Base-by-base conservation (phyloP, 2,329 filamentous ascomycete genomes). In the Colletotrichum sp. region DNA sequence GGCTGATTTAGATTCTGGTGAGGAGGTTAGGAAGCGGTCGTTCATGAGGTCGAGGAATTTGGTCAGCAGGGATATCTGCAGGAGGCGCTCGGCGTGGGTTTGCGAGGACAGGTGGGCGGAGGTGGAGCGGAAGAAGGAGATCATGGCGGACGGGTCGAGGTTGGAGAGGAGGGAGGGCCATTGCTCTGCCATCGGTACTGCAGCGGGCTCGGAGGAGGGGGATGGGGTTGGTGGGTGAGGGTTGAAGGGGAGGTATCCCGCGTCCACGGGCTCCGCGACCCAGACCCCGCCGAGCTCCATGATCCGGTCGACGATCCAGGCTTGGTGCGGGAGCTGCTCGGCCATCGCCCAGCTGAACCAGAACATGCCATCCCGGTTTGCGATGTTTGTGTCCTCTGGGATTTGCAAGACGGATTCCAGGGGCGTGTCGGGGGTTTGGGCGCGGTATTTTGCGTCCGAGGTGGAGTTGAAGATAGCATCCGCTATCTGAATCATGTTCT, bases 401-500 rank as follows among this genome's bases (percentile, higher is more conserved):
- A 61, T 34, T 0, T 61, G 26, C 8, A 61, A 9, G 10, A 61
- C 59, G 26, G 59, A 61, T 3, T 61, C 59, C 2, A 34, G 14
- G 4, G 28, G 18, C 0, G 8, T 61, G 59, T 61, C 59, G 0
- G 59, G 28, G 1, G 26, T 13, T n/a, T 32, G 6, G 28, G 18
- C 59, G 18, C 59, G 26, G 59, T 30, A 61, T 2, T 61, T 61
- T n/a, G 59, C 24, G 18, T 61, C 59, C 1, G 59, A 21, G 14
- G 28, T 32, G 26, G 59, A 61, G 28, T 61, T 61, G 26, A 61
- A 32, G 28, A 61, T 61, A 0, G 28, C 28, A 1, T 61, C 59
- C 0, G 28, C 59, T 0, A 61, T 0, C 6, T 61, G 26, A 1
- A 34, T 1, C 24, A 30, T 32, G 59, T n/a, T 28, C 0, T 1